These are phyloP conservation scores for Scutellaria galericulata DNA, from an alignment of 257 asterid species.

Conservation along the genomic window DNA sequence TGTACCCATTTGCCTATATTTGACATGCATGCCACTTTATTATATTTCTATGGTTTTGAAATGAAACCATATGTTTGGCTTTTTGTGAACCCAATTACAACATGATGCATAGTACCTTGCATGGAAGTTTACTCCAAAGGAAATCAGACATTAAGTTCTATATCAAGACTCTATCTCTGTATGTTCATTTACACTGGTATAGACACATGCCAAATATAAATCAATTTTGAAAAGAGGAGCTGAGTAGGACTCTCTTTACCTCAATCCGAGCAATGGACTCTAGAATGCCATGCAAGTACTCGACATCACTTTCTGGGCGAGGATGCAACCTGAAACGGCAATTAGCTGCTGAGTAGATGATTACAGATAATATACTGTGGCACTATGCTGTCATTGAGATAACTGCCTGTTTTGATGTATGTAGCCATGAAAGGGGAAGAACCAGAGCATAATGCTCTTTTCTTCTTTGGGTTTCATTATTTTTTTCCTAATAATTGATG, in stretches of 20 bases:
- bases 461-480: too few relatives aligned
- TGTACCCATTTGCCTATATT: slow-evolving; percentile 78
- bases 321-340: slow-evolving; percentile 70
- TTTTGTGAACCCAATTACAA: too few relatives aligned
- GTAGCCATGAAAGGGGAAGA: too few relatives aligned
- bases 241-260: slow-evolving; percentile 44
- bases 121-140: too few relatives aligned
- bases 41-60: background rate
- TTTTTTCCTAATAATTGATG: background rate
- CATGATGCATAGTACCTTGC: too few relatives aligned
- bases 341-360: slow-evolving; percentile 1
- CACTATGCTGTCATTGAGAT: too few relatives aligned
- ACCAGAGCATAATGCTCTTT: too few relatives aligned
- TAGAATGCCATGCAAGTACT: slow-evolving; percentile 82
- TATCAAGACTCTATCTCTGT: background rate
- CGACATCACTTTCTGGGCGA: slow-evolving; percentile 76
- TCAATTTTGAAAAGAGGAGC: background rate
- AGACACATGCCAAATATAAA: background rate
- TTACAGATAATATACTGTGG: background rate
- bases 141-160: too few relatives aligned
- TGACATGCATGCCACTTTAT: slow-evolving; percentile 14
- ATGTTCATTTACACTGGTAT: background rate
- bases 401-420: background rate
- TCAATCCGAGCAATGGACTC: slow-evolving; percentile 95
- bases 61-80: background rate